A percentile compares a stretch with the other conserved stretches of the same genome.
Evolutionary conservation across 305 asterid species (phyloP).

Genomic region (Salvia sclarea): DNA sequence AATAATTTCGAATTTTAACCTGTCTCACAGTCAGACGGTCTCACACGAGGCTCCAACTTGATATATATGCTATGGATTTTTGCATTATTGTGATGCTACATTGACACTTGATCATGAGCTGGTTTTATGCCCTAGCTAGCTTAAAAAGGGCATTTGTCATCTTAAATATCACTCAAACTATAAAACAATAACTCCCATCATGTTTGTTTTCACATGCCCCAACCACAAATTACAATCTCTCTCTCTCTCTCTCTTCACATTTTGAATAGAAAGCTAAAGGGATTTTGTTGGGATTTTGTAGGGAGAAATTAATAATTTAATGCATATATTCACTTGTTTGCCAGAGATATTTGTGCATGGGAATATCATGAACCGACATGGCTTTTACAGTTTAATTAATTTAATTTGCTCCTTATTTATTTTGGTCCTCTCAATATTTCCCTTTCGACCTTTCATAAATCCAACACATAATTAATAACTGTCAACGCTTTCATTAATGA

Average conservation of each 20-base stretch:
- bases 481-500: constrained; percentile 27
- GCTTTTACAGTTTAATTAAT: constrained; percentile 20
- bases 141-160: background rate
- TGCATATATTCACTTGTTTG: background rate
- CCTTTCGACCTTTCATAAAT: background rate
- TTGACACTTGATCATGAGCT: constrained; percentile 4
- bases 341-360: constrained; percentile 18
- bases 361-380: constrained; percentile 13
- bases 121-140: background rate
- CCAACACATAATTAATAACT: background rate
- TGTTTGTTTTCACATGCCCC: constrained; percentile 15
- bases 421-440: no score
- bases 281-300: background rate
- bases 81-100: background rate
- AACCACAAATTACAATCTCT: background rate
- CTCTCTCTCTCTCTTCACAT: background rate
- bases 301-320: no score
- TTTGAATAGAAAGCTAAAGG: background rate
- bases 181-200: background rate
- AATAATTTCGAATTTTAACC: no score
- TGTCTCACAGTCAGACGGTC: no score
- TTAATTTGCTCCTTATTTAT: no score
- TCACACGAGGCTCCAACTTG: no score
- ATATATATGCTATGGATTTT: no score
- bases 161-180: constrained; percentile 18